Evolutionary conservation across 2,329 filamentous ascomycete genomes (phyloP), one percentile per base, ranked within the genome.

Genomic region (Rosellinia necatrix): DNA sequence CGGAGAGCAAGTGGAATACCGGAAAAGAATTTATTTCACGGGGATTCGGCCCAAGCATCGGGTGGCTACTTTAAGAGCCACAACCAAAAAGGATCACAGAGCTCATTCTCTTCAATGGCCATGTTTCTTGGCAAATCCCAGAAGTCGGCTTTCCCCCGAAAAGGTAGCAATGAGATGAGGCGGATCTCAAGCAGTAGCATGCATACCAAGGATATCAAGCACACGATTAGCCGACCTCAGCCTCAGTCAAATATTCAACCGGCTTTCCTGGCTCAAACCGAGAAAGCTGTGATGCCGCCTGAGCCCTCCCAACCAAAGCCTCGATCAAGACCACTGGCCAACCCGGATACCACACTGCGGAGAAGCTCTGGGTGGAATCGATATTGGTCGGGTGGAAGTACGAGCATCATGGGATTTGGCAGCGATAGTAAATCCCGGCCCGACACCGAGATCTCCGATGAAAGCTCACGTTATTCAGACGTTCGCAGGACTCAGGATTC

Each of bases 381-480:
- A 49, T 91, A 91, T 72, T 91, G 89, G 82, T 89, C 87, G 12
- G 87, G 87, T 47, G 88, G 88, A 49, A 89, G 87, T 62, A 82
- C 86, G 53, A 87, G 87, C 66, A 81, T 88, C 21, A 76, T 89
- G 6, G 85, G 84, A 12, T 82, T 86, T 49, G 73, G 69, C 46
- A 72, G 72, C 51, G 69, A 70, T 49, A 71, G 67, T 30, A 74
- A 62, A 70, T 69, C 61, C 68, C 75, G 30, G 75, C 79, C 67
- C 71, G 80, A 60, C 29, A 87, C 83, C 0, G 75, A 78, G n/a
- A 75, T 69, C 17, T 86, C 81, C 3, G 82, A 85, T 29, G 71
- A 72, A 46, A 81, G 82, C 68, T 85, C 83, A 47, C 76, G 74
- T 19, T 87, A 87, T 68, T 83, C 82, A 1, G 74, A 75, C 42